Evolutionary conservation across 2,329 filamentous ascomycete genomes (phyloP).

Genomic region (Paecilomyces niveus): DNA sequence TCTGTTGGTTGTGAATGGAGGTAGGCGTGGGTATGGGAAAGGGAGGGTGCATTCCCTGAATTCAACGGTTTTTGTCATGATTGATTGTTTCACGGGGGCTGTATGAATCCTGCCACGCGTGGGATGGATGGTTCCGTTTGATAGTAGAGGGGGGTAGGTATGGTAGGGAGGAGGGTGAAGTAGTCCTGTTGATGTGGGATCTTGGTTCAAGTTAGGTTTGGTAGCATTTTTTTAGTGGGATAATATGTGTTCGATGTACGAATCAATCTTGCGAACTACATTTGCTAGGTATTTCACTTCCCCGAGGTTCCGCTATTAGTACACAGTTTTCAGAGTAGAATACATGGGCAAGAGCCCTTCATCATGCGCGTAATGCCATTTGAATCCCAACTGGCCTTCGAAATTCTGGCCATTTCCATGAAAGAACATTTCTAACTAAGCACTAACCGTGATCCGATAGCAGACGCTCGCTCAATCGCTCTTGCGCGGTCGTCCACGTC

Average conservation of each 20-base stretch:
- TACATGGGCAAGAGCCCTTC: not conserved
- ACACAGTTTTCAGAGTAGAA: not conserved
- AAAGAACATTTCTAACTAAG: not conserved
- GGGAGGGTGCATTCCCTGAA: not conserved
- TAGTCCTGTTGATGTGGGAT: not conserved
- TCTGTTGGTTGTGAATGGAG: not conserved
- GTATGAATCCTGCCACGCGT: not conserved
- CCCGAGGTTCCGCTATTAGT: not conserved
- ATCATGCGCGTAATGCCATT: not conserved
- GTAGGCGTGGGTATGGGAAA: not conserved
- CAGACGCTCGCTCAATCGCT: not conserved
- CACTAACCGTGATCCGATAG: not conserved
- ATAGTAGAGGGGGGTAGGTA: not conserved
- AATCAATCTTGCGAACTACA: not conserved
- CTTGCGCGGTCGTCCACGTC: not conserved
- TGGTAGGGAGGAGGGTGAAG: not conserved
- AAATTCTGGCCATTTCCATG: not conserved
- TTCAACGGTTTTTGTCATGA: not conserved
- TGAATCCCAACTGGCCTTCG: not conserved
- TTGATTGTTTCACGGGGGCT: not conserved
- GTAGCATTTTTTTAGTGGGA: not conserved
- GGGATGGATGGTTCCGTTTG: not conserved
- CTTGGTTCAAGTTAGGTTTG: not conserved
- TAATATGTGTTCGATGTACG: too few relatives aligned
- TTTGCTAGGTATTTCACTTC: not conserved